Evolutionary conservation across 1,139 yeast species (phyloP).

Genomic region (Scheffersomyces illinoinensis): DNA sequence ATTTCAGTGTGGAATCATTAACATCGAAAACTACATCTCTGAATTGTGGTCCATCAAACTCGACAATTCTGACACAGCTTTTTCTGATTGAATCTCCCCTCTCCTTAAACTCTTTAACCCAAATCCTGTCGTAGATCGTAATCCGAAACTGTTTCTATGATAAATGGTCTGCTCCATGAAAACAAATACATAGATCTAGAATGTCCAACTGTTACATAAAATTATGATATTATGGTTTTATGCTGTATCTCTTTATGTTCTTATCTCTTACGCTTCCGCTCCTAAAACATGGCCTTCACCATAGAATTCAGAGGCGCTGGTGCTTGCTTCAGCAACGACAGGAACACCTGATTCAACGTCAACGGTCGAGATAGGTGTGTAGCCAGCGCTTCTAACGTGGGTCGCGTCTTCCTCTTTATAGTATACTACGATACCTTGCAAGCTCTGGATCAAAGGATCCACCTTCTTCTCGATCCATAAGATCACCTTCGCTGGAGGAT

Average conservation of each 20-base stretch:
- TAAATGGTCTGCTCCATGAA: background rate
- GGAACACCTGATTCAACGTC: conserved; percentile 24
- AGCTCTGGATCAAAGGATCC: conserved; percentile 46
- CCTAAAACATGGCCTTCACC: conserved; percentile 41
- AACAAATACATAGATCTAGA: background rate
- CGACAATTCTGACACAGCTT: background rate
- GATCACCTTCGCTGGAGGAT: conserved; percentile 68
- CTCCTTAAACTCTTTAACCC: background rate
- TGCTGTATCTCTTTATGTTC: background rate
- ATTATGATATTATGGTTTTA: background rate
- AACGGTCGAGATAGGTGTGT: conserved; percentile 31
- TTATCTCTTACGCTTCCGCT: conserved; percentile 1
- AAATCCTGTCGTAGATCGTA: background rate
- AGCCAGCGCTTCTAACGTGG: conserved; percentile 40
- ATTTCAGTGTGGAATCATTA: background rate
- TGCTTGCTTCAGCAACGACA: background rate
- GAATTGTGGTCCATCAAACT: background rate
- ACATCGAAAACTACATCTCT: background rate
- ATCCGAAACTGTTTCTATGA: background rate
- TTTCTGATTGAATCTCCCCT: background rate
- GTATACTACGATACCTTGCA: conserved; percentile 56
- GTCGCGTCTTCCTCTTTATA: conserved; percentile 59
- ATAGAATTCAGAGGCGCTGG: conserved; percentile 13
- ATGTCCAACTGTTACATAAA: background rate
- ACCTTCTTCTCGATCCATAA: conserved; percentile 65